Evolutionary conservation across 495 filamentous ascomycete genomes (phyloP).

Genomic region (Daldinia decipiens): DNA sequence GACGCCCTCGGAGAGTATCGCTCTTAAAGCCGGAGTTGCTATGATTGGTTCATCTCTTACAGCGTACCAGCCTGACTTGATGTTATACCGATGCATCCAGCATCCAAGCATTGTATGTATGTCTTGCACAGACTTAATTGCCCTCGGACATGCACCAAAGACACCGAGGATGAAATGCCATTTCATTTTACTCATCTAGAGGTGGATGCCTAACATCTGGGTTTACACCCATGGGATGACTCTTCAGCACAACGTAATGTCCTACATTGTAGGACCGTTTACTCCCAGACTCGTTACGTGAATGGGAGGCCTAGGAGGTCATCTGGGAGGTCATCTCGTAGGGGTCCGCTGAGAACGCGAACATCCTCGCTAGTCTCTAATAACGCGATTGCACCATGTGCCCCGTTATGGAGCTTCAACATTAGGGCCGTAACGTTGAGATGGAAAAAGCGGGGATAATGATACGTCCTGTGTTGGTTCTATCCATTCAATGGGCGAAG

Average conservation of each 20-base stretch:
- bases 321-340: conserved; percentile 11
- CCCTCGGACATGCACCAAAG: conserved; percentile 15
- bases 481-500: conserved; percentile 18
- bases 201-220: not conserved
- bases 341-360: conserved; percentile 16
- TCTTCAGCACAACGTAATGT: not conserved
- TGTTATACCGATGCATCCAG: conserved; percentile 33
- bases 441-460: conserved; percentile 38
- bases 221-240: conserved; percentile 3
- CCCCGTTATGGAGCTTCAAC: conserved; percentile 38
- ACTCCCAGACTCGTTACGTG: not conserved
- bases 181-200: conserved; percentile 6
- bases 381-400: conserved; percentile 43
- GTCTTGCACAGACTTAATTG: conserved; percentile 33
- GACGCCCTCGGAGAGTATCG: conserved; percentile 22
- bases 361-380: conserved; percentile 28
- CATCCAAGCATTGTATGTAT: conserved; percentile 12
- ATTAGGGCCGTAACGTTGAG: conserved; percentile 44
- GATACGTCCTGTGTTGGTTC: conserved; percentile 39
- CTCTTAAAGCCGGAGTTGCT: conserved; percentile 25
- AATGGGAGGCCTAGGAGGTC: conserved; percentile 2
- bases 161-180: not conserved
- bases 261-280: not conserved
- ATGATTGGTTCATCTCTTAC: conserved; percentile 32
- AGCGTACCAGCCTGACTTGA: conserved; percentile 33